Base-by-base conservation (phyloP, 2,329 filamentous ascomycete species). In the Dendrostoma leiphaemia region DNA sequence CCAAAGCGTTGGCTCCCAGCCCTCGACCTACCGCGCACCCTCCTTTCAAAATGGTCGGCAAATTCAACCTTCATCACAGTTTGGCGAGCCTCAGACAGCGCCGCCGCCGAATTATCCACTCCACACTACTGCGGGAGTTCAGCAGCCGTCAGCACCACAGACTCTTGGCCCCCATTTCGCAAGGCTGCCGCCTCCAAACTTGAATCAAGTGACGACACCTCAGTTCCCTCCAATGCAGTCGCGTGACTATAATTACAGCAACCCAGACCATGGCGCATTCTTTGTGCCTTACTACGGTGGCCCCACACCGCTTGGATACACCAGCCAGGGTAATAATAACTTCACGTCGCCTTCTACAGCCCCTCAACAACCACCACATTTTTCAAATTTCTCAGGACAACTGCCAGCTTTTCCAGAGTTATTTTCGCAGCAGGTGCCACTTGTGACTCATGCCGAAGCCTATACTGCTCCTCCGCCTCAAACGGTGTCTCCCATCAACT, bases 1-100 rank as follows among this genome's bases (percentile, higher is more conserved):
- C 13, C 48, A 55, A 13, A 51, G 41, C 49, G 47, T 47, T 24
- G 35, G 28, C 48, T 24, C 26, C 29, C 51, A 48, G 43, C 19
- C 23, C 23, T 40, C 50, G 17, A 31, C 29, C 9, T 32, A 23
- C 29, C n/a, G 44, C 15, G 15, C 17, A 28, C 17, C 19, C 17
- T 19, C 44, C 19, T n/a, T 19, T 6, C 34, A 29, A 29, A 28
- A 46, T 13, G 10, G 3, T 23, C 38, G 38, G 17, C 38, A 21
- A 17, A 41, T 24, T 8, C 24, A 45, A 23, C 9, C 29, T 13
- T 29, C 21, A 13, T 17, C 29, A 7, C 29, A 8, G 19, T 23
- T 15, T n/a, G 6, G 8, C 6, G 3, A 17, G 13, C 17, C 19
- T 3, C 37, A 13, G 35, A 6, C 28, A 17, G 13, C 26, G 12